These are phyloP conservation scores for Pichia manshurica DNA, from an alignment of 805 yeast genomes.

Conservation along the genomic window DNA sequence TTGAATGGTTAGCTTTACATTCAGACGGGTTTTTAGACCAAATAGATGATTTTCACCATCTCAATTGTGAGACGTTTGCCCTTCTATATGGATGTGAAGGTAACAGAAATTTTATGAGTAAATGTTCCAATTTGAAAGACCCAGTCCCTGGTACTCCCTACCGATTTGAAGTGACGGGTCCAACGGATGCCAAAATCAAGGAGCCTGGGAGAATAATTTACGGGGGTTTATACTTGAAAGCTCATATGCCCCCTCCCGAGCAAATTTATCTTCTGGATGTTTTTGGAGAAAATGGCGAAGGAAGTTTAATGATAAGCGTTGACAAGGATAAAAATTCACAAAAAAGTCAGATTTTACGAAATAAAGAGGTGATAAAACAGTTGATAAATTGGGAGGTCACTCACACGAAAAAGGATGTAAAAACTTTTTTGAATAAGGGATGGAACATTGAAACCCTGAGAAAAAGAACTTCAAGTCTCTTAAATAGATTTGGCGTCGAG, in stretches of 20 bases:
- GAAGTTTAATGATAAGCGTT: slow-evolving; percentile 23
- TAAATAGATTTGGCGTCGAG: slow-evolving; percentile 5
- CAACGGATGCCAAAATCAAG: slow-evolving; percentile 23
- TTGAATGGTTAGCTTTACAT: slow-evolving; percentile 14
- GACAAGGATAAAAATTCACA: slow-evolving; percentile 13
- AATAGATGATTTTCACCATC: slow-evolving; percentile 5
- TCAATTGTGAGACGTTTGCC: slow-evolving; percentile 12
- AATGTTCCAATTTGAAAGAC: slow-evolving; percentile 5
- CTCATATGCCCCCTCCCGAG: slow-evolving; percentile 30
- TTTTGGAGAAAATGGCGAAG: slow-evolving; percentile 8
- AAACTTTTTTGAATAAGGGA: slow-evolving; percentile 20
- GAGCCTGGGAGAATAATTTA: slow-evolving; percentile 29
- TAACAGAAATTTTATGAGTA: slow-evolving; percentile 14
- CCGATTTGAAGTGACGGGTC: slow-evolving; percentile 23
- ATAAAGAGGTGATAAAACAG: slow-evolving; percentile 13
- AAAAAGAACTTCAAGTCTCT: slow-evolving; percentile 5
- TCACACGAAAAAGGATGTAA: slow-evolving; percentile 4
- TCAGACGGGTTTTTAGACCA: slow-evolving; percentile 9
- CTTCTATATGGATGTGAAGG: slow-evolving; percentile 19
- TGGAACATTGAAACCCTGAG: slow-evolving; percentile 13
- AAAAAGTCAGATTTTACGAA: slow-evolving; percentile 13
- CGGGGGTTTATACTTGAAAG: slow-evolving; percentile 33
- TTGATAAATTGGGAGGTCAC: slow-evolving; percentile 18
- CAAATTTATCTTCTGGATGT: slow-evolving; percentile 20
- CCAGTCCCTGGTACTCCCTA: slow-evolving; percentile 12